Base-by-base conservation (phyloP, 352 stramenopile genomes). In the Globisporangium middletonii region DNA sequence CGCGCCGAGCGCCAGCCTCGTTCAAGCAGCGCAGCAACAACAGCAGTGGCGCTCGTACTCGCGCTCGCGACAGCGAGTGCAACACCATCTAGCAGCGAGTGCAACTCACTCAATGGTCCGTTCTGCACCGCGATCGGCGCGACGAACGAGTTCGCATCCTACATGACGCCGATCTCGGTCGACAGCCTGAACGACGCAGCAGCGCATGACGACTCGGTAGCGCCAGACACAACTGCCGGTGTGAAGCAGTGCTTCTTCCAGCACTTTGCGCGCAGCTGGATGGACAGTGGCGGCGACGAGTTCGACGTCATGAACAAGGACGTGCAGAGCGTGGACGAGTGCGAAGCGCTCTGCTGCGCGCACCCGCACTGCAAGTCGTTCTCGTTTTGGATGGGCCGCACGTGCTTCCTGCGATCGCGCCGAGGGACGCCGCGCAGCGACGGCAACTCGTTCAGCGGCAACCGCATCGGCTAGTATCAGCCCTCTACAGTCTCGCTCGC, bases 231-330 rank as follows among this genome's bases (percentile, higher is more conserved):
- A 11, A 7, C 33, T 9, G 12, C 7, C 13, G 72, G 23, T 44
- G 38, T 18, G 45, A 86, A 84, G 46, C 64, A 62, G 44, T 90
- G 79, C 53, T 87, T 88, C 57, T 90, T 90, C 45, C 78, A 74
- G 50, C 76, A 87, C 57, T 87, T 83, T 41, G 37, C 68, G 26
- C 58, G 67, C 33, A 85, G 66, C 49, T 90, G 79, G 79, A 90
- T 90, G 79, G 79, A 90, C 67, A 75, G 63, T 8, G 72, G 75
- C 12, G 76, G 76, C 30, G 74, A 86, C 35, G 66, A 54, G 37
- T 78, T 86, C 70, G 79, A 90, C 59, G 28, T 90, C 45, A 72
- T 86, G 69, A 81, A 64, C 56, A 68, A 83, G 55, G 56, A 71
- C 54, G 75, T 87, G n/a, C 30, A 48, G 16, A 78, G 47, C 9